Base-by-base conservation (phyloP, 2,329 filamentous ascomycete species). In the Cadophora luteo-olivacea region DNA sequence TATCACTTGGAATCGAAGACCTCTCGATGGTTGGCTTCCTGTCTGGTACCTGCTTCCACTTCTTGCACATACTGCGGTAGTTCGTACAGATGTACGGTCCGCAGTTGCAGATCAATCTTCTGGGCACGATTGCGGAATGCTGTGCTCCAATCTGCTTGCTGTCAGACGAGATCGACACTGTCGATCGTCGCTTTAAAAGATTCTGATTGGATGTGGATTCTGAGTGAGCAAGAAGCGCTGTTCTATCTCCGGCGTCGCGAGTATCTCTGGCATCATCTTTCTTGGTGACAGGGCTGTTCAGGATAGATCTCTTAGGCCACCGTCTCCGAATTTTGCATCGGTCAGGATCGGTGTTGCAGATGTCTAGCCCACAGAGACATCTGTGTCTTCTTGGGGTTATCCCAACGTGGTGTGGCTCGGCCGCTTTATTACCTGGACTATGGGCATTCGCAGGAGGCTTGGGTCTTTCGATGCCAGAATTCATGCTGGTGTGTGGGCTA, bases 171-270 rank as follows among this genome's bases (percentile, higher is more conserved):
- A 60, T 12, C 2, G 57, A 41, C 38, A 25, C 36, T 38, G 36
- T 60, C 12, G 36, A 11, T n/a, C 24, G 29, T 29, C 16, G 49
- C 24, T n/a, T 41, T 32, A 19, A n/a, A 38, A 52, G 33, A 11
- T 58, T 41, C 24, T 49, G 16, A 33, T 57, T 57, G 25, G 33
- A 65, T 19, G 63, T 48, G 19, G 52, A 57, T 29, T 57, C 16
- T 2, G 63, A 65, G 52, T 64, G 62, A 8, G 22, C 51, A 25
- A 64, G 62, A 25, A 57, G 36, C 14, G 14, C 62, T n/a, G 57
- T 48, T 14, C 32, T 45, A n/a, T 64, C 62, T 33, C 51, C 33
- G 33, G 32, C 6, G 19, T n/a, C 4, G n/a, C 19, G 19, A 45
- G 14, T 16, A 38, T 38, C 12, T 16, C n/a, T 25, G 29, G 29